Evolutionary conservation across 345 rosid genomes (phyloP).

Genomic region (Corchorus olitorius): DNA sequence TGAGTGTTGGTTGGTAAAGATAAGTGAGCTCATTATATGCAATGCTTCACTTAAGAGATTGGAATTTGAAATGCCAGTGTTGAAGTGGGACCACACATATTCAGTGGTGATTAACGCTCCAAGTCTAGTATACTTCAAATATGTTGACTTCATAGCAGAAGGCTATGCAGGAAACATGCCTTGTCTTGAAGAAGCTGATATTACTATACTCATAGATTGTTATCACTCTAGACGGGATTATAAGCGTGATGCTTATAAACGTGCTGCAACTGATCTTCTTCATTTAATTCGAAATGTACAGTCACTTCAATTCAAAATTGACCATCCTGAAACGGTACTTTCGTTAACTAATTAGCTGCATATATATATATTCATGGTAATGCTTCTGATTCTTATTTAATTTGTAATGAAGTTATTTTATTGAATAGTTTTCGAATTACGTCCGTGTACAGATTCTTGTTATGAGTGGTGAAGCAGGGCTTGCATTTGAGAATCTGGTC

Average conservation of each 20-base stretch:
- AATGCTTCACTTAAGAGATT: slow-evolving; percentile 3
- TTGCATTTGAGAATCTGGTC: background rate
- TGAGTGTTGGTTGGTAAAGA: background rate
- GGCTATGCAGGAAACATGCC: background rate
- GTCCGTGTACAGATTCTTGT: background rate
- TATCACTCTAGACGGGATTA: no score
- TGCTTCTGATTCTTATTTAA: background rate
- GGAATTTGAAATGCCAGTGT: no score
- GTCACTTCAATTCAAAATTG: no score
- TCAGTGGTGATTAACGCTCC: background rate
- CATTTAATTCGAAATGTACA: background rate
- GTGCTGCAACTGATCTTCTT: background rate
- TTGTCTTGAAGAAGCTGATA: background rate
- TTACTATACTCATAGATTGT: background rate
- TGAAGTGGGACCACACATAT: no score
- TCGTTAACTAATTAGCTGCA: background rate
- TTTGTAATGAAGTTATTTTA: no score
- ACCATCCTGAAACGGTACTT: no score
- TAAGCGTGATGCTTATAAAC: background rate
- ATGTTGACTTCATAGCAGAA: background rate
- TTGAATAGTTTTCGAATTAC: background rate
- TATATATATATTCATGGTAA: background rate
- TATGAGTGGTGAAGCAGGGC: background rate
- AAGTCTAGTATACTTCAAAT: background rate
- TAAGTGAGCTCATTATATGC: background rate